Evolutionary conservation across 768 basidiomycete genomes (phyloP).

Genomic region (Phylloporus sp.): DNA sequence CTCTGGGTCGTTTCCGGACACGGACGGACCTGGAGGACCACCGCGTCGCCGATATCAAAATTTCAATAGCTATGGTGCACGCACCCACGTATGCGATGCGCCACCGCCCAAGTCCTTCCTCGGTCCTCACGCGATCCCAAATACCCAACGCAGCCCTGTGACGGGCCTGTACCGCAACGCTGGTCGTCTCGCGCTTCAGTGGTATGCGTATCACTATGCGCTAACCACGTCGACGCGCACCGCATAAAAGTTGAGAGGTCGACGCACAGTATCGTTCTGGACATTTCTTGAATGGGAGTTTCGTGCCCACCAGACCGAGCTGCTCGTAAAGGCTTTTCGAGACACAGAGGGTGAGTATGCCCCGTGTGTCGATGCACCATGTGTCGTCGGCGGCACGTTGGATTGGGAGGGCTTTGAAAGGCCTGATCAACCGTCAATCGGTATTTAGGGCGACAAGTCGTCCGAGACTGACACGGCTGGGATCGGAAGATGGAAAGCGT

Average conservation of each 20-base stretch:
- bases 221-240: background rate
- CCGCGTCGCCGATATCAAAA: background rate
- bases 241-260: background rate
- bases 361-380: conserved; percentile 68
- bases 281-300: conserved; percentile 48
- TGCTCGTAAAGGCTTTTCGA: conserved; percentile 54
- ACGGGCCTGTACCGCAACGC: conserved; percentile 34
- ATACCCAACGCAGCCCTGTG: conserved; percentile 37
- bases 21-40: background rate
- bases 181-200: conserved; percentile 37
- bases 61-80: no score
- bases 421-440: conserved; percentile 25
- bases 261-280: conserved; percentile 46
- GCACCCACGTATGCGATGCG: conserved; percentile 34
- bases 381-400: conserved; percentile 42
- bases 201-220: conserved; percentile 44
- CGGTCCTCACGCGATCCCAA: conserved; percentile 47
- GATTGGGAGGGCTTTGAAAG: conserved; percentile 34
- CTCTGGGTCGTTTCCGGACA: background rate
- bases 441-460: background rate
- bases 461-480: conserved; percentile 12
- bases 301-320: conserved; percentile 55
- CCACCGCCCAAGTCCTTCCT: conserved; percentile 37
- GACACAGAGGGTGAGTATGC: conserved; percentile 52
- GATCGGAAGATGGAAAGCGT: conserved; percentile 25